These are phyloP conservation scores for Carnegiea gigantea DNA, from an alignment of 179 eudicot species.

Conservation along the genomic window DNA sequence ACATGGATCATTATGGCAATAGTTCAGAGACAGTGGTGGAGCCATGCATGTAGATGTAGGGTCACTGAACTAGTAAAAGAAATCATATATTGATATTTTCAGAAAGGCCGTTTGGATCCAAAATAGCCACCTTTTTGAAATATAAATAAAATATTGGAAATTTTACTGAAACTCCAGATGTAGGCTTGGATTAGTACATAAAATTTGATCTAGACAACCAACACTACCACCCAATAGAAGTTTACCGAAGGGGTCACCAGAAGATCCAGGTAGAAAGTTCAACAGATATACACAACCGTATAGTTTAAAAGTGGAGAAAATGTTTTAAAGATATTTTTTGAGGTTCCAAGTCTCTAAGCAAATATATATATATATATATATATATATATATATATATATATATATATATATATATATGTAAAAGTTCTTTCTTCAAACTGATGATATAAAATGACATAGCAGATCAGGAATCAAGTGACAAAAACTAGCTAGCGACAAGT, in stretches of 20 bases:
- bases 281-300: background rate
- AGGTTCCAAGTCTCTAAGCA: background rate
- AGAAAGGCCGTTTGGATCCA: background rate
- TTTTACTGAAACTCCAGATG: background rate
- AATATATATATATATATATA: background rate
- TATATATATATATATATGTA: background rate
- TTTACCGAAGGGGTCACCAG: no score
- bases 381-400: no score
- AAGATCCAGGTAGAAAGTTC: no score
- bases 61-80: background rate
- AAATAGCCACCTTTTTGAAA: background rate
- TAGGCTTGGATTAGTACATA: background rate
- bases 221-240: background rate
- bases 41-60: slow-evolving; percentile 8
- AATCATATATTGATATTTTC: background rate
- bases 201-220: background rate
- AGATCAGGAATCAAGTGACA: background rate
- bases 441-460: background rate
- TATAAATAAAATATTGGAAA: background rate
- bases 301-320: no score
- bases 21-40: background rate
- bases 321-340: background rate
- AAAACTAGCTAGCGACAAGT: background rate
- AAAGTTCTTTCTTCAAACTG: background rate
- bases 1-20: slow-evolving; percentile 2